phyloP scores from a whole-genome alignment of 345 rosid genomes.

The Angophora floribunda region DNA sequence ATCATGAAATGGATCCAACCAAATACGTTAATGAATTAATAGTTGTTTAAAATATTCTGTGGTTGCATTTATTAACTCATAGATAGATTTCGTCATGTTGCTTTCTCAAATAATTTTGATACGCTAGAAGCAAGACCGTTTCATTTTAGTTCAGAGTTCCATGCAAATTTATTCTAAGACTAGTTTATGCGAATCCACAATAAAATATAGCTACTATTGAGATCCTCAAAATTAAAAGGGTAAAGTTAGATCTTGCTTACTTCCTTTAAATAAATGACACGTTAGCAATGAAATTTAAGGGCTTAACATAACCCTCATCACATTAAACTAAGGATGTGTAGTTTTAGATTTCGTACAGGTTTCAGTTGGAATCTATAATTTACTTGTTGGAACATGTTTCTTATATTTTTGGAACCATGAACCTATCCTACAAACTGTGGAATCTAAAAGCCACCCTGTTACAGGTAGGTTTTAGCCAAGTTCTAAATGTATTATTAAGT shows the following conservation, averaged over 20 bases:
- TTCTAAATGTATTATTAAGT: no score
- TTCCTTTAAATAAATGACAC: not conserved
- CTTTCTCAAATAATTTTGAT: not conserved
- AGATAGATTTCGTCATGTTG: not conserved
- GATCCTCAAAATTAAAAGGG: not conserved
- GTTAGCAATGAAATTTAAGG: not conserved
- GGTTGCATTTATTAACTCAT: not conserved
- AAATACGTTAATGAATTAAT: not conserved
- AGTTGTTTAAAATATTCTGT: not conserved
- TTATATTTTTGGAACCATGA: no score
- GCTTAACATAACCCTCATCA: not conserved
- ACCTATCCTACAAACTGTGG: no score
- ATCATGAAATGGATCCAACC: not conserved
- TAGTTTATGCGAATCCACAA: not conserved
- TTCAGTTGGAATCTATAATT: no score
- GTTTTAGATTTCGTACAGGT: no score
- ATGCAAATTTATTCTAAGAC: not conserved
- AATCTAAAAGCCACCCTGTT: not conserved
- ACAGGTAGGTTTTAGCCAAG: no score
- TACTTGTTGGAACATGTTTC: no score
- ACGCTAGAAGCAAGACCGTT: not conserved
- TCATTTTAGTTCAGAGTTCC: not conserved
- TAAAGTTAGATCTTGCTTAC: not conserved
- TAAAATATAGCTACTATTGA: not conserved
- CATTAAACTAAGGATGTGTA: not conserved